Evolutionary conservation across 345 rosid species (phyloP).

Genomic region (Ailanthus altissimus): DNA sequence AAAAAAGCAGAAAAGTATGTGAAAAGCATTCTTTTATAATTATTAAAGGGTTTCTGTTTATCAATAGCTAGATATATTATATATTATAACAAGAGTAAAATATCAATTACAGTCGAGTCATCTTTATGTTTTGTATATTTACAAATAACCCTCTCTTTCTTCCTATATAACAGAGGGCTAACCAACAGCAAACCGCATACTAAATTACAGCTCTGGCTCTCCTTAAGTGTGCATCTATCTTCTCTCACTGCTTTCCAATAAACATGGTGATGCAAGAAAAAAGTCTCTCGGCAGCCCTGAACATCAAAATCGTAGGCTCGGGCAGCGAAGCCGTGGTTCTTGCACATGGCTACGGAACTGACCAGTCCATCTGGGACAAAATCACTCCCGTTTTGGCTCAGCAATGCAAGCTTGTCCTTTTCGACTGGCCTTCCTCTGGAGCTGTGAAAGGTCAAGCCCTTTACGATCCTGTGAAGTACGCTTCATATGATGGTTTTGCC

Average conservation of each 20-base stretch:
- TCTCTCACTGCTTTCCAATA: not conserved
- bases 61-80: not conserved
- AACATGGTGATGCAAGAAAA: slow-evolving; percentile 45
- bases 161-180: slow-evolving; percentile 18
- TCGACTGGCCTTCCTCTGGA: slow-evolving; percentile 79
- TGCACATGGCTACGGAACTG: slow-evolving; percentile 76
- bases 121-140: not conserved
- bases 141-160: not conserved
- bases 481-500: slow-evolving; percentile 59
- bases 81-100: not conserved
- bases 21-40: not conserved
- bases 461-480: slow-evolving; percentile 58
- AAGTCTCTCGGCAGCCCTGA: slow-evolving; percentile 51
- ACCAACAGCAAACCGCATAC: not conserved
- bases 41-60: no score
- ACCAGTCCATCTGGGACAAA: slow-evolving; percentile 71
- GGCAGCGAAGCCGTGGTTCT: slow-evolving; percentile 45
- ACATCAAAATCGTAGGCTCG: slow-evolving; percentile 60
- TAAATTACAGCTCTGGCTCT: slow-evolving; percentile 5
- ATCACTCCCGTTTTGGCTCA: slow-evolving; percentile 48
- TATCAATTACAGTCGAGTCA: not conserved
- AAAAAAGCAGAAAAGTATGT: not conserved
- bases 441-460: slow-evolving; percentile 53
- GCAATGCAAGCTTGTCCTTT: slow-evolving; percentile 52
- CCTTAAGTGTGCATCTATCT: not conserved